These are phyloP conservation scores for Solanum pinnatisectum DNA, from an alignment of 257 asterid genomes.

Conservation along the genomic window DNA sequence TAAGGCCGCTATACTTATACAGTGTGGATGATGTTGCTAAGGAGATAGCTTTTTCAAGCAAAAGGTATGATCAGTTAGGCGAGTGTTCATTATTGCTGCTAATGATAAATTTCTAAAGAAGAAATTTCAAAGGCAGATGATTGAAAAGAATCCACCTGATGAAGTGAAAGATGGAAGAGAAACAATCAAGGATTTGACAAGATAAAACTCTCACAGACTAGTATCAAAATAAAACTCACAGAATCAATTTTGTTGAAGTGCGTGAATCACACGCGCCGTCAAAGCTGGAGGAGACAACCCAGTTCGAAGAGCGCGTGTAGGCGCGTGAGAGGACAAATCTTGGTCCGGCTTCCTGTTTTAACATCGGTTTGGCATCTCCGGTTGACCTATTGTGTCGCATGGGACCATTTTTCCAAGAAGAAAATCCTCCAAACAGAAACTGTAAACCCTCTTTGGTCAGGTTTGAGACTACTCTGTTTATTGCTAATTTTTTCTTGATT, in stretches of 20 bases:
- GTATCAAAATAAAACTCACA: neutral
- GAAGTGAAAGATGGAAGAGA: neutral
- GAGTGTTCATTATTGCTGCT: conserved; percentile 10
- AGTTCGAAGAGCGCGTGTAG: neutral
- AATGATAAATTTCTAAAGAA: conserved; percentile 8
- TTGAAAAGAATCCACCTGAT: neutral
- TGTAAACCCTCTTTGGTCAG: neutral
- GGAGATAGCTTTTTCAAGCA: neutral
- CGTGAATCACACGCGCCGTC: neutral
- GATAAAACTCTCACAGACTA: neutral
- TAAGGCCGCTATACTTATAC: neutral
- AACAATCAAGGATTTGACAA: neutral
- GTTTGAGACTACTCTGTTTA: neutral
- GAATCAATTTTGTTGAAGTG: neutral
- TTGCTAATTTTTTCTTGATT: neutral
- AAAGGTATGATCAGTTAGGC: conserved; percentile 11
- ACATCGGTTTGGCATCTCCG: neutral
- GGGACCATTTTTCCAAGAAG: neutral
- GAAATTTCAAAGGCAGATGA: conserved; percentile 11
- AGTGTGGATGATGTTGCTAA: neutral
- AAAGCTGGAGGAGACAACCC: neutral
- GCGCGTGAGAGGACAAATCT: neutral
- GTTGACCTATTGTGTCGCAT: neutral
- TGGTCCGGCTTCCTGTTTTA: rapidly evolving
- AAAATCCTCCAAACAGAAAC: neutral